phyloP scores from a whole-genome alignment of 805 yeast species.

The Lachancea sp. region DNA sequence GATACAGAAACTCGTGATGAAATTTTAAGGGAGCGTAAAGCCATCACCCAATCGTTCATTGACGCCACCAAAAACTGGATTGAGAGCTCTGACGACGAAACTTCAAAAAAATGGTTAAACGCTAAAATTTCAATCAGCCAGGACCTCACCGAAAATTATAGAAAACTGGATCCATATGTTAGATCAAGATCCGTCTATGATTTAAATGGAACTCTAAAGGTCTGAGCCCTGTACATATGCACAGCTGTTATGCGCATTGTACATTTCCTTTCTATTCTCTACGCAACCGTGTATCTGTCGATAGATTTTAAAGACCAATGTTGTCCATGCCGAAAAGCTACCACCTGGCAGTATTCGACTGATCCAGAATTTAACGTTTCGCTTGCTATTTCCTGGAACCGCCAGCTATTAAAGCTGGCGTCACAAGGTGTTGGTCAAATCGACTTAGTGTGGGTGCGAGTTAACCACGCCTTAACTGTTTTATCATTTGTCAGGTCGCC shows the following conservation, averaged over 20 bases:
- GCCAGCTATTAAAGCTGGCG: too few relatives aligned
- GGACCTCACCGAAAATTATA: constrained; percentile 56
- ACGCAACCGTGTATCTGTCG: too few relatives aligned
- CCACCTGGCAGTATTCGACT: too few relatives aligned
- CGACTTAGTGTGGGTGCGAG: too few relatives aligned
- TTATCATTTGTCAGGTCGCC: too few relatives aligned
- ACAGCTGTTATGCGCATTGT: not conserved
- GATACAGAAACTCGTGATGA: constrained; percentile 42
- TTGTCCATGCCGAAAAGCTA: too few relatives aligned
- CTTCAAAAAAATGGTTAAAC: constrained; percentile 42
- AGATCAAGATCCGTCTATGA: constrained; percentile 78
- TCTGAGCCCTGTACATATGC: constrained; percentile 8
- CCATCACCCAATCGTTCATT: constrained; percentile 48
- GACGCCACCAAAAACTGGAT: constrained; percentile 75
- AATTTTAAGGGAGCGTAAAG: constrained; percentile 47
- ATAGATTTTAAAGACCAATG: too few relatives aligned
- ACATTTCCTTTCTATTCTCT: too few relatives aligned
- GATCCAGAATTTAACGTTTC: too few relatives aligned
- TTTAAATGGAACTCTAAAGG: constrained; percentile 51
- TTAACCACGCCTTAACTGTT: too few relatives aligned
- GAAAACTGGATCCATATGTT: constrained; percentile 68
- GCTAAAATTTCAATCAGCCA: constrained; percentile 50
- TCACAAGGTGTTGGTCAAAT: too few relatives aligned
- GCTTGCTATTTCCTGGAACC: too few relatives aligned
- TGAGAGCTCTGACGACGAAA: constrained; percentile 43